Percentiles rank a stretch among this genome's conserved stretches.
These are phyloP conservation scores for Didymella keratinophila DNA, from an alignment of 2,329 filamentous ascomycete genomes.

Conservation along the genomic window DNA sequence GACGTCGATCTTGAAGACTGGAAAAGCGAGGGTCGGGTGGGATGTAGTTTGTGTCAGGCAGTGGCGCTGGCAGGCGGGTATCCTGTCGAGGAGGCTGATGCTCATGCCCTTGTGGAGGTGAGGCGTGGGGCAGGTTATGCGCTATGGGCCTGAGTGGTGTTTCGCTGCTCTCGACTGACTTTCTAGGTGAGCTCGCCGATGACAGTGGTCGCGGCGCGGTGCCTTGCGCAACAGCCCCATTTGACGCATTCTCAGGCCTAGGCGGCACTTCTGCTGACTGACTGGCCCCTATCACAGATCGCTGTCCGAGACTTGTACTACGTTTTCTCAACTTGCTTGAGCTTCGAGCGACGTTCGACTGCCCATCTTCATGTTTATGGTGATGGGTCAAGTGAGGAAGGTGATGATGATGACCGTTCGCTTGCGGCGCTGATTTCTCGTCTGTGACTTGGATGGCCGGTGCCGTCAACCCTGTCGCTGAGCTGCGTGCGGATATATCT, in stretches of 20 bases:
- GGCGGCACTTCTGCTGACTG: constrained; percentile 36
- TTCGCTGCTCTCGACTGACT: constrained; percentile 45
- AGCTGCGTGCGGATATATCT: constrained; percentile 28
- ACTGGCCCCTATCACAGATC: constrained; percentile 31
- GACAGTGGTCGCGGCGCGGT: constrained; percentile 34
- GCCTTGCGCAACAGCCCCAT: constrained; percentile 27
- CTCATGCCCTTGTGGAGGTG: constrained; percentile 50
- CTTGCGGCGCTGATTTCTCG: constrained; percentile 55
- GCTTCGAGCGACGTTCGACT: constrained; percentile 46
- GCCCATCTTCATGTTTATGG: constrained; percentile 47
- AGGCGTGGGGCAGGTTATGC: constrained; percentile 52
- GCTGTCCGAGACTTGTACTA: constrained; percentile 49
- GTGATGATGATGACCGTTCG: constrained; percentile 47
- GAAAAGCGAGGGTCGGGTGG: constrained; percentile 59
- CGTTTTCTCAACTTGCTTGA: constrained; percentile 52
- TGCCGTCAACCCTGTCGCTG: constrained; percentile 50
- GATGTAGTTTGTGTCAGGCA: constrained; percentile 46
- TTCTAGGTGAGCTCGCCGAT: constrained; percentile 31
- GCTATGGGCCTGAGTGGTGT: constrained; percentile 49
- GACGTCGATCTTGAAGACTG: constrained; percentile 60
- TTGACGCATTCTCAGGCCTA: constrained; percentile 30
- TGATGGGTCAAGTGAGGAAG: constrained; percentile 45
- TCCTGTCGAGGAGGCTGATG: constrained; percentile 56
- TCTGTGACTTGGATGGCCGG: constrained; percentile 81
- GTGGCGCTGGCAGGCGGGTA: constrained; percentile 52